Evolutionary conservation across 164 flowering plant genomes (phyloP).

Genomic region (Berberis vulgaris): DNA sequence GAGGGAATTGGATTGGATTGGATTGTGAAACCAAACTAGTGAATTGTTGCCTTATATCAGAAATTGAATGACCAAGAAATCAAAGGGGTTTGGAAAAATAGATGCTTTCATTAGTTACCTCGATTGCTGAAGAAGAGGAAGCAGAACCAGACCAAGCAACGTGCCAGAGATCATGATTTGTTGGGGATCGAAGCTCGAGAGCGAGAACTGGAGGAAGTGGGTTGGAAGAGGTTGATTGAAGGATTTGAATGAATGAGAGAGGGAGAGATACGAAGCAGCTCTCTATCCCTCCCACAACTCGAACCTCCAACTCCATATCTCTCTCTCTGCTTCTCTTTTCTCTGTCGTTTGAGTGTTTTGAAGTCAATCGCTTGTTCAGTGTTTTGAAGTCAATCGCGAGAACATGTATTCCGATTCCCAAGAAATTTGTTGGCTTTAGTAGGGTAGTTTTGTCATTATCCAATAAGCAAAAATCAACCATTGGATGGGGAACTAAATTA

Average conservation of each 20-base stretch:
- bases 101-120: conserved; percentile 30
- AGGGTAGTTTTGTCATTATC: too few species aligned
- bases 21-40: too few species aligned
- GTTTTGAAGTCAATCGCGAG: too few species aligned
- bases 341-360: too few species aligned
- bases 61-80: background rate
- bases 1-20: too few species aligned
- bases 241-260: conserved; percentile 60
- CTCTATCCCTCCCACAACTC: conserved; percentile 54
- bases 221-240: conserved; percentile 39
- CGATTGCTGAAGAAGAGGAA: conserved; percentile 64
- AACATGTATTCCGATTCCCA: too few species aligned
- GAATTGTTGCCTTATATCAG: too few species aligned
- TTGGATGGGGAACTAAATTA: too few species aligned
- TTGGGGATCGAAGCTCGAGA: conserved; percentile 58
- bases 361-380: too few species aligned
- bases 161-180: conserved; percentile 31
- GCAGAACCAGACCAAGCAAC: conserved; percentile 91
- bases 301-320: conserved; percentile 68
- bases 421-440: too few species aligned
- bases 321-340: too few species aligned
- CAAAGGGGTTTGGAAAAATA: background rate
- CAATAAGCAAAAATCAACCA: too few species aligned
- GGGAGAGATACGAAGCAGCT: conserved; percentile 85
- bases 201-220: conserved; percentile 51